Conservation (phyloP, 129 eudicot genomes). For the Glebionis coronaria region DNA sequence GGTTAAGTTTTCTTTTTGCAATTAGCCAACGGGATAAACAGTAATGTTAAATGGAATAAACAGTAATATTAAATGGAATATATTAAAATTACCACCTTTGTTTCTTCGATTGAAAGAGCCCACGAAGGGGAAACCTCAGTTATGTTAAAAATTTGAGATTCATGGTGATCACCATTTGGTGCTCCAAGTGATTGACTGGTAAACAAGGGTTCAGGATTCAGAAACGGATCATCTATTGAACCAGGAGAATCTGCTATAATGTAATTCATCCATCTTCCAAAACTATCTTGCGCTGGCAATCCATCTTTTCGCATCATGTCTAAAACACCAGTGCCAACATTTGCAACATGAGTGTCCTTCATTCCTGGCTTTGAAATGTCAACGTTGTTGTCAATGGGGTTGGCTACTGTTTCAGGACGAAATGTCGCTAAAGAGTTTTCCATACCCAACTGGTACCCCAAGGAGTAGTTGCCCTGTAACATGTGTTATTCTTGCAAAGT, state of each 20-base stretch:
- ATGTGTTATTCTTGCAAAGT: constrained; percentile 1
- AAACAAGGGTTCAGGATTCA: constrained; percentile 40
- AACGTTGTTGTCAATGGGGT: constrained; percentile 16
- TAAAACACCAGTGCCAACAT: constrained; percentile 29
- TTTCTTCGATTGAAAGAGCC: constrained; percentile 74
- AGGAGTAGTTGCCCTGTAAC: constrained; percentile 34
- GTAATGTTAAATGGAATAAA: constrained; percentile 3
- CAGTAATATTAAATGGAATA: background rate
- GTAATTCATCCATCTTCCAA: constrained; percentile 75
- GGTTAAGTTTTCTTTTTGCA: constrained; percentile 10
- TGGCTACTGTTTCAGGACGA: constrained; percentile 30
- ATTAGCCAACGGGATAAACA: background rate
- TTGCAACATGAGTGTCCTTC: constrained; percentile 27
- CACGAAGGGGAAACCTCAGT: constrained; percentile 81
- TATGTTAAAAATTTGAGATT: constrained; percentile 50
- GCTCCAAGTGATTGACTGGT: constrained; percentile 30
- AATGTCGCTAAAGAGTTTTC: constrained; percentile 22
- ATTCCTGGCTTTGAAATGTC: constrained; percentile 29
- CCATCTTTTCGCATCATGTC: constrained; percentile 39
- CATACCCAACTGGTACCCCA: constrained; percentile 25
- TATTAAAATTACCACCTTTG: constrained; percentile 52
- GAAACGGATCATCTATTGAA: constrained; percentile 41
- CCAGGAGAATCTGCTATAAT: constrained; percentile 66
- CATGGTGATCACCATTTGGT: constrained; percentile 27
- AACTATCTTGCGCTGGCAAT: constrained; percentile 63